A percentile compares a stretch with the other conserved stretches of the same genome.
Evolutionary conservation across 352 stramenopile genomes (phyloP).

Genomic region (Phytophthora tubulina): DNA sequence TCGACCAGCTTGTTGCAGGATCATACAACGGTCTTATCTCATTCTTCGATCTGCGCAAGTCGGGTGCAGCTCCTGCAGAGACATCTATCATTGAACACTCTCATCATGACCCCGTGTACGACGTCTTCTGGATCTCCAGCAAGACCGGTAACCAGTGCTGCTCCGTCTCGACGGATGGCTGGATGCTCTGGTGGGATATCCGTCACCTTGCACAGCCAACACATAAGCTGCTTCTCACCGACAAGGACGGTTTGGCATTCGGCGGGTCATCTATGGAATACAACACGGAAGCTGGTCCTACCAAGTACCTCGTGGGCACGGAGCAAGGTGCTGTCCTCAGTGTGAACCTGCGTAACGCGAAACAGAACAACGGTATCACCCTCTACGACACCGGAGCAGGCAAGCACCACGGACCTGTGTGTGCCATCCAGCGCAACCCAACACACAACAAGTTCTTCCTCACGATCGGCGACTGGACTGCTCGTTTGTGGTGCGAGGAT

Average conservation of each 20-base stretch:
- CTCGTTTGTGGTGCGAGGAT: slow-evolving; percentile 97
- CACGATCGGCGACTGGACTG: slow-evolving; percentile 97
- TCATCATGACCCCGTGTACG: slow-evolving; percentile 97
- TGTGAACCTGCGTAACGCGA: slow-evolving; percentile 96
- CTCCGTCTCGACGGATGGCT: slow-evolving; percentile 96
- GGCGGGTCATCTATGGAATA: slow-evolving; percentile 97
- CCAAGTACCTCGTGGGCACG: slow-evolving; percentile 98
- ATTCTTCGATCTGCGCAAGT: slow-evolving; percentile 97
- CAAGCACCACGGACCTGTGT: slow-evolving; percentile 97
- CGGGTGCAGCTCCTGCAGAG: slow-evolving; percentile 86
- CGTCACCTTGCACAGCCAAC: slow-evolving; percentile 87
- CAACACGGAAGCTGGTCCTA: slow-evolving; percentile 95
- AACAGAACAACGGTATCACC: slow-evolving; percentile 97
- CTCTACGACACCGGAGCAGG: slow-evolving; percentile 95
- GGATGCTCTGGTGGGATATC: slow-evolving; percentile 94
- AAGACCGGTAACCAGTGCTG: slow-evolving; percentile 97
- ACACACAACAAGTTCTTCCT: slow-evolving; percentile 99
- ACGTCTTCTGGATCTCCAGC: slow-evolving; percentile 96
- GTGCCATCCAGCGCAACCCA: slow-evolving; percentile 96
- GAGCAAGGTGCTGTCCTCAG: slow-evolving; percentile 97
- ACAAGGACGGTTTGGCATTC: slow-evolving; percentile 89
- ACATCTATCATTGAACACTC: slow-evolving; percentile 97
- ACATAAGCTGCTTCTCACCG: slow-evolving; percentile 77
- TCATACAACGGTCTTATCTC: slow-evolving; percentile 98
- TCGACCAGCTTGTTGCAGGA: slow-evolving; percentile 95